Conservation (phyloP, 139 green algal genomes). For the Chlamydomonas eustigma region DNA sequence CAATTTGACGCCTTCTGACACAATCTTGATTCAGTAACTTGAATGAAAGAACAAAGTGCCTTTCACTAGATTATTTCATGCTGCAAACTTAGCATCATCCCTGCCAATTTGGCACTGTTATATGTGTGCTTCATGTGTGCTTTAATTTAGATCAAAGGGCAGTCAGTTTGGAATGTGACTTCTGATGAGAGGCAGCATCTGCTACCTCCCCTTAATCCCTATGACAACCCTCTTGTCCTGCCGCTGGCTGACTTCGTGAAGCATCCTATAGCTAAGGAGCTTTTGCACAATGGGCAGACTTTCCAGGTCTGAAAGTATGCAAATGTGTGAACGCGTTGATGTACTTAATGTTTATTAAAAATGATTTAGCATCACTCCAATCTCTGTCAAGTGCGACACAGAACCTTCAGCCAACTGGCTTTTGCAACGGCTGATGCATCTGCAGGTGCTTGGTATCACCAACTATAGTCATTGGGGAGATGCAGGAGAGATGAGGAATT, state of each 20-base stretch:
- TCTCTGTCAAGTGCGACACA: background rate
- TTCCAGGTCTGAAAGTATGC: slow-evolving; percentile 50
- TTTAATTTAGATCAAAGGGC: slow-evolving; percentile 9
- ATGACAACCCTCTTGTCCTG: slow-evolving; percentile 77
- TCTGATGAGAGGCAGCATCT: slow-evolving; percentile 36
- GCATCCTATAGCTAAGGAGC: slow-evolving; percentile 61
- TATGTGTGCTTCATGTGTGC: too few relatives aligned
- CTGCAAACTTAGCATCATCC: too few relatives aligned
- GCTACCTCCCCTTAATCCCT: slow-evolving; percentile 65
- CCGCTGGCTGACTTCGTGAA: slow-evolving; percentile 72
- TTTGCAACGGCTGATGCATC: background rate
- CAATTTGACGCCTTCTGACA: too few relatives aligned
- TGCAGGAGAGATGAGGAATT: slow-evolving; percentile 48
- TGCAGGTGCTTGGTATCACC: slow-evolving; percentile 80
- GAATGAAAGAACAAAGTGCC: too few relatives aligned
- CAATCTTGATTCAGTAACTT: too few relatives aligned
- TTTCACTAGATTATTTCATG: too few relatives aligned
- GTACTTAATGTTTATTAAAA: background rate
- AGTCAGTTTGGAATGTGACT: slow-evolving; percentile 40
- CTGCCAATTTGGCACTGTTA: too few relatives aligned
- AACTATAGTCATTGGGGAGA: slow-evolving; percentile 75
- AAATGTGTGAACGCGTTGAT: background rate
- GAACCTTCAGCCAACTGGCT: background rate
- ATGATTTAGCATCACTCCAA: background rate
- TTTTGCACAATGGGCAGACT: slow-evolving; percentile 71